Evolutionary conservation across 495 filamentous ascomycete species (phyloP), one percentile per base, ranked within the genome.

Genomic region (Lasiosphaeria ovina): DNA sequence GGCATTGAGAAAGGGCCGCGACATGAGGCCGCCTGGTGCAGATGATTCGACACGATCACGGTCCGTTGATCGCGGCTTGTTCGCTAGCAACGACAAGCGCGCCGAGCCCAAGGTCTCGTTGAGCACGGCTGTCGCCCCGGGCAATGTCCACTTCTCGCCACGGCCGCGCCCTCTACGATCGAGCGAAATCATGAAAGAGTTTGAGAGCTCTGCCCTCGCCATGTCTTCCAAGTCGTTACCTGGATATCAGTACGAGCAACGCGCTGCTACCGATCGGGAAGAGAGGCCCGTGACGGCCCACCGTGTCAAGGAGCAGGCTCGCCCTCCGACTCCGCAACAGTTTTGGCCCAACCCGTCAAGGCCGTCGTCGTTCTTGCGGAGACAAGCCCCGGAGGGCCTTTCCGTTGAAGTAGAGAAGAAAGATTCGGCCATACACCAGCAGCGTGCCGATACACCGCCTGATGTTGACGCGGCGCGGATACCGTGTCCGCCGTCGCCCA

Each of bases 71-170:
- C 69, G 83, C 24, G 78, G 76, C 2, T 66, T 84, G 33, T 75
- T 85, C 50, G 81, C 79, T 14, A 79, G 73, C 59, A 71, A 67
- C 51, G 84, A 90, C 58, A 85, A 83, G 62, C 86, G 83, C 64
- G 83, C 85, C 24, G 87, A 85, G 59, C 81, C 89, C 12, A 85
- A 79, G 63, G 75, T 88, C 17, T 82, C 84, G 24, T 63, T 89
- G 48, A 89, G 81, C 61, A 83, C 79, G 35, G 80, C 85, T 4
- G 74, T 86, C 47, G 87, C 86, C 1, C 78, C 83, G n/a, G 87
- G 87, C 6, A 84, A 81, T 57, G 71, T 89, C 49, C 81, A 86
- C 38, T 73, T 75, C 33, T 74, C 83, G 7, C 75, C 66, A 40
- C 67, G 79, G 40, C 76, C 74, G 0, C 68, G 71, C 2, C 65